Evolutionary conservation across 768 basidiomycete species (phyloP).

Genomic region (Suillus placidus): DNA sequence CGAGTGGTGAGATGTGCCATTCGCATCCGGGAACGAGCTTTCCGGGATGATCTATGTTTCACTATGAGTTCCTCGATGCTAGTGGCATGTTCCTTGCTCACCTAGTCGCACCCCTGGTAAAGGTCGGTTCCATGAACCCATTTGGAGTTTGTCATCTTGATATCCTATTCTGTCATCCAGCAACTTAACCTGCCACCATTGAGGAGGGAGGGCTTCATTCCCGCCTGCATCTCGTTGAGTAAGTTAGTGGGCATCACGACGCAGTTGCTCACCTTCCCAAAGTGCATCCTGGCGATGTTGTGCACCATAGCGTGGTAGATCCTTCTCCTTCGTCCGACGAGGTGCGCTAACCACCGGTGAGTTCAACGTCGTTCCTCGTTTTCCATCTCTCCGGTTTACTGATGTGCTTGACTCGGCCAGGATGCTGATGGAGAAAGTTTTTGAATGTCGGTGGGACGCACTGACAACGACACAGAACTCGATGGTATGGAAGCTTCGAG

Average conservation of each 20-base stretch:
- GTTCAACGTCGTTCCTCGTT: background rate
- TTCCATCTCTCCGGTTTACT: background rate
- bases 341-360: background rate
- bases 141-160: too few relatives aligned
- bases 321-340: background rate
- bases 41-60: background rate
- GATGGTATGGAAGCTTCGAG: background rate
- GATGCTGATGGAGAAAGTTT: background rate
- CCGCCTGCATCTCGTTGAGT: background rate
- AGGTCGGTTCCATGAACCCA: too few relatives aligned
- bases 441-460: background rate
- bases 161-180: too few relatives aligned
- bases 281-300: background rate
- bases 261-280: background rate
- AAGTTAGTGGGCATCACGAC: background rate
- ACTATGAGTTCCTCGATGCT: background rate
- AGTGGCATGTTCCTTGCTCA: too few relatives aligned
- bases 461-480: background rate
- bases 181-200: too few relatives aligned
- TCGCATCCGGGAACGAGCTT: background rate
- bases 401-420: background rate
- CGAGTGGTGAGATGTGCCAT: background rate
- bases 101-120: too few relatives aligned
- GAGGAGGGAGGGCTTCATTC: background rate
- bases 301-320: background rate